Evolutionary conservation across 2,329 filamentous ascomycete species (phyloP), one percentile per base, ranked within the genome.

Genomic region (Claviceps sp.): DNA sequence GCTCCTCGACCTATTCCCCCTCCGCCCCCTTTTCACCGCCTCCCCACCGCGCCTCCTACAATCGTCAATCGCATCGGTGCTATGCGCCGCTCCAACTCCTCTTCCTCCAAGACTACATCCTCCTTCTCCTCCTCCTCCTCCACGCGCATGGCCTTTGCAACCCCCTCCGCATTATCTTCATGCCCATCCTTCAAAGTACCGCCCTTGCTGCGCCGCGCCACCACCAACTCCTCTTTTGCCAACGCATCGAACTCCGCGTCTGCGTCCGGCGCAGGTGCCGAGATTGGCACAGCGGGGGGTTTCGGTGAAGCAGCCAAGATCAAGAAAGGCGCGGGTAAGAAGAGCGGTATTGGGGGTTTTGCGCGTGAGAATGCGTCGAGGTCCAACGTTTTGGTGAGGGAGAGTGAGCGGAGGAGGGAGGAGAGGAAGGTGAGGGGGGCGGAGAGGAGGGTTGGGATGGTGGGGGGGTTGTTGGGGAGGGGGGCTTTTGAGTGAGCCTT

Each of bases 21-120:
- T 71, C 18, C 74, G 11, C n/a, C 22, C 4, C 40, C 9, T 22
- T 11, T 22, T 24, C 6, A 24, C 14, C 43, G 26, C 24, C 24
- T 30, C 5, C 14, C 22, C 14, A 22, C 24, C 13, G 34, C 45
- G 14, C 20, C 46, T n/a, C 18, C 34, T 5, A 48, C 13, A 48
- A 24, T 89, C 49, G 79, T 91, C 47, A 86, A 94, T 67, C 84
- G 88, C 52, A 82, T 91, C 56, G 77, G 75, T 20, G 73, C 89
- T 38, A 85, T 85, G 62, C 81, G 84, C 45, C 11, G 68, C 0
- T 72, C 24, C 24, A 24, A 6, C 14, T n/a, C 14, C 14, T n/a
- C 7, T 8, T 24, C 6, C 26, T 30, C 26, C 3, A 30, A 30
- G 9, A 30, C 8, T 30, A 30, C 30, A 30, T 11, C 30, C 41